Base-by-base conservation (phyloP, 2,329 filamentous ascomycete genomes). In the Aspergillus novoparasiticus region DNA sequence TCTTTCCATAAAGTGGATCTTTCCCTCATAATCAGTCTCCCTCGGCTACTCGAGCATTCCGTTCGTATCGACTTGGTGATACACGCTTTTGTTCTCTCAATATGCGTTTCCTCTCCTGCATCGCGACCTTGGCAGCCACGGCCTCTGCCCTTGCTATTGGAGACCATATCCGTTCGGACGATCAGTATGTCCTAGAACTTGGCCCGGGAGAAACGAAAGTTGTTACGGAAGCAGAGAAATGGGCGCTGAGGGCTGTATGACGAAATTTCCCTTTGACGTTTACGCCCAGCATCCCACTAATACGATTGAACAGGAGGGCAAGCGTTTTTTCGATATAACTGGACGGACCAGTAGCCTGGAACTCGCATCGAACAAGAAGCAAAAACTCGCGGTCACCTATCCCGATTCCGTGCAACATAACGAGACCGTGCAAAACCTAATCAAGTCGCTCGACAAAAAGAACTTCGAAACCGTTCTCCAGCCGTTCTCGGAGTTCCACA, bases 221-320 rank as follows among this genome's bases (percentile, higher is more conserved):
- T 12, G 46, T 59, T 6, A 59, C 58, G 4, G 58, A 59, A 48
- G 58, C 46, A 12, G 58, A 59, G 26, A 59, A 59, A 54, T 59
- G 58, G 58, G 26, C 58, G 11, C 48, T 59, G 16, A 54, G 36
- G 30, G 58, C 58, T 5, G 58, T 59, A 54, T 8, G 58, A 14
- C 23, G 16, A 8, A 23, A 5, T 32, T 1, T 14, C 30, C 34
- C 19, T 16, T 19, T 12, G 4, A 36, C n/a, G 2, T 11, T 19
- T 12, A 21, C 57, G 21, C 32, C 21, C 23, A 6, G 10, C 45
- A 48, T 28, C 10, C 14, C 46, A 19, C 50, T 54, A 26, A 57
- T 14, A 2, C 34, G 28, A 4, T 9, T 19, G 2, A 45, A 21
- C 26, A 59, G 58, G 48, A 59, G 14, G 58, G 58, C 32, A 53